These are phyloP conservation scores for Didymosphaeria variabile DNA, from an alignment of 2,329 filamentous ascomycete species.

Conservation along the genomic window DNA sequence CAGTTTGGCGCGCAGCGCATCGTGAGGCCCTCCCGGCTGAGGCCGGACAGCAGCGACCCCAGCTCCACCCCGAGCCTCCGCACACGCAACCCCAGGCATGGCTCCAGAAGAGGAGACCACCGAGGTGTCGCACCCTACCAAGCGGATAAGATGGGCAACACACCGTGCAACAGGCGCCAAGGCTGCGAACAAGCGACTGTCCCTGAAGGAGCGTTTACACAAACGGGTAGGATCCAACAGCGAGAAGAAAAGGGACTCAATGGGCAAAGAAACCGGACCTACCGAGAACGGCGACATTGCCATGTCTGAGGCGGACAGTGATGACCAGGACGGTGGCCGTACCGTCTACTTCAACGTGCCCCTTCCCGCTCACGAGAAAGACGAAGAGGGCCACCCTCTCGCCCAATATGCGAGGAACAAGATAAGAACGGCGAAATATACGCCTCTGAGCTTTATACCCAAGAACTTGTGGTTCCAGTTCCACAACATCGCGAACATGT, in stretches of 20 bases:
- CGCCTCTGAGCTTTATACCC: slow-evolving; percentile 89
- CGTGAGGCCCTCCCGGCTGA: slow-evolving; percentile 49
- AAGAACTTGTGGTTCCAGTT: slow-evolving; percentile 99
- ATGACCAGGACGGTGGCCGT: slow-evolving; percentile 54
- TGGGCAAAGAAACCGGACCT: slow-evolving; percentile 47
- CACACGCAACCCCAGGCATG: slow-evolving; percentile 36
- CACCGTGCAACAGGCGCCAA: slow-evolving; percentile 80
- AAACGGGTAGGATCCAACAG: slow-evolving; percentile 65
- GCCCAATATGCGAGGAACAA: slow-evolving; percentile 87
- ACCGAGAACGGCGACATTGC: slow-evolving; percentile 56
- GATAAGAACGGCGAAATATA: slow-evolving; percentile 98
- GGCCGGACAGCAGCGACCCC: slow-evolving; percentile 43
- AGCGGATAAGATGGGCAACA: slow-evolving; percentile 95
- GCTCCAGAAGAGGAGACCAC: slow-evolving; percentile 41
- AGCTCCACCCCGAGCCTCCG: slow-evolving; percentile 33
- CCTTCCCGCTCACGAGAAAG: slow-evolving; percentile 76
- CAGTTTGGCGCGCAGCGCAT: slow-evolving; percentile 43
- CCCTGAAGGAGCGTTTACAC: slow-evolving; percentile 79
- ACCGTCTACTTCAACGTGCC: slow-evolving; percentile 87
- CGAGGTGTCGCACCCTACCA: slow-evolving; percentile 69
- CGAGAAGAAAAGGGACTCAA: slow-evolving; percentile 68
- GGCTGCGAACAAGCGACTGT: slow-evolving; percentile 80
- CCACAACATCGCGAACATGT: slow-evolving; percentile 97
- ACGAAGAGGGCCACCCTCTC: slow-evolving; percentile 80
- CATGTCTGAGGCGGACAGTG: slow-evolving; percentile 51